Evolutionary conservation across 345 rosid species (phyloP).

Genomic region (Tarenaya hassleriana): DNA sequence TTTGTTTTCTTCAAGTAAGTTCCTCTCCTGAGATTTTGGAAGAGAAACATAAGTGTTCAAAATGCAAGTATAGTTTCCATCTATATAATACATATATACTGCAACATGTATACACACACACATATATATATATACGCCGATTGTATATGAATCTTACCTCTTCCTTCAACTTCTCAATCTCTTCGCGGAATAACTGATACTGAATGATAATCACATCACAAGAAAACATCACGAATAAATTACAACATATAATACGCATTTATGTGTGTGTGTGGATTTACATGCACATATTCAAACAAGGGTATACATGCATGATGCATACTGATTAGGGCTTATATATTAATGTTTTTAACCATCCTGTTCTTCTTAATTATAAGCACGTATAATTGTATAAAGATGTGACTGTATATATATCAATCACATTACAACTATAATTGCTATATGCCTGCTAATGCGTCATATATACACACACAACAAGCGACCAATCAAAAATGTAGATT

Average conservation of each 20-base stretch:
- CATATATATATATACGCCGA: slow-evolving; percentile 2
- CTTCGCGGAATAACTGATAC: slow-evolving; percentile 51
- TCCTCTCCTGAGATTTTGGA: slow-evolving; percentile 45
- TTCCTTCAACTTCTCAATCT: slow-evolving; percentile 53
- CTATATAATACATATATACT: neutral
- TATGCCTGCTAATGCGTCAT: no score
- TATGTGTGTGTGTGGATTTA: no score
- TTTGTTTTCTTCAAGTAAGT: slow-evolving; percentile 43
- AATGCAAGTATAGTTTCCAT: neutral
- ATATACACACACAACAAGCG: no score
- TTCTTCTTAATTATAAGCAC: slow-evolving; percentile 8
- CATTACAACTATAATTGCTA: slow-evolving; percentile 7
- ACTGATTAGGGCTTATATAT: no score
- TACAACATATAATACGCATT: no score
- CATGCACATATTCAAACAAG: neutral
- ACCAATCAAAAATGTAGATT: no score
- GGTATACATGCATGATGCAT: neutral
- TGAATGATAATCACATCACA: slow-evolving; percentile 25
- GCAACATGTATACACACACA: no score
- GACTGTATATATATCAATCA: neutral
- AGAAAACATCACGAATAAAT: neutral
- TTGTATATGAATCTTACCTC: slow-evolving; percentile 41
- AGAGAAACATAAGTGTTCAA: neutral
- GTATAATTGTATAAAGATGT: neutral
- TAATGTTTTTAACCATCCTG: no score